Evolutionary conservation across 441 rosid species (phyloP), one percentile per base, ranked within the genome.

Genomic region (Gossypium aridum): DNA sequence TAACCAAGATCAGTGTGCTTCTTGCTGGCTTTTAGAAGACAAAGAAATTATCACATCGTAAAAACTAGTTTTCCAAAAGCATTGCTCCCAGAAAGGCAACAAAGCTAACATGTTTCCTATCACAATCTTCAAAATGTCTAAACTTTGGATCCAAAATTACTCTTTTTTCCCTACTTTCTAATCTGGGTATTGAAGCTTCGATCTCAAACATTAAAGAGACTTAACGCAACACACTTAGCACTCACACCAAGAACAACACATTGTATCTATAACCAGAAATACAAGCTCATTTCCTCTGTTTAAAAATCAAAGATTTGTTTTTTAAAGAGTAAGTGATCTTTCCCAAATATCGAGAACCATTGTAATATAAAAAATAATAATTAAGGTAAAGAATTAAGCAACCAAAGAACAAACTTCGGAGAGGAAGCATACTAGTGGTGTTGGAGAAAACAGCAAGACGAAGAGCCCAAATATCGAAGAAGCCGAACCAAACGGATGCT

Each of bases 401-500:
- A 63, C 2, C 49, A 39, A 64, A 39, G 10, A 65, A 39, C 12
- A 37, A 31, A 54, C 10, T 65, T 23, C 9, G 37, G 22, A 59
- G 31, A 53, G 51, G 73, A 54, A 57, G 56, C 17, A 31, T 51
- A 80, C 82, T 73, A 14, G 66, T 51, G 61, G 82, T 61, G 22
- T 61, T 70, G 75, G 83, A 80, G 82, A 78, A 83, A 75, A 75
- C 82, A 51, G 78, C 76, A 71, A 72, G 81, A 16, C 78, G 79
- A 43, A 77, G 81, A 75, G 84, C 80, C 82, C 82, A 78, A 31
- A 80, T 77, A 65, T 81, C 74, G 69, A 80, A 74, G 77, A 80
- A 83, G 51, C 82, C 84, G 75, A 79, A 81, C 86, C 84, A 83
- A 3, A 83, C 78, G 45, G 84, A 81, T 39, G 79, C 81, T 63